Conservation (phyloP, 225 moss, liverwort and hornwort genomes). For the Asterella californica region DNA sequence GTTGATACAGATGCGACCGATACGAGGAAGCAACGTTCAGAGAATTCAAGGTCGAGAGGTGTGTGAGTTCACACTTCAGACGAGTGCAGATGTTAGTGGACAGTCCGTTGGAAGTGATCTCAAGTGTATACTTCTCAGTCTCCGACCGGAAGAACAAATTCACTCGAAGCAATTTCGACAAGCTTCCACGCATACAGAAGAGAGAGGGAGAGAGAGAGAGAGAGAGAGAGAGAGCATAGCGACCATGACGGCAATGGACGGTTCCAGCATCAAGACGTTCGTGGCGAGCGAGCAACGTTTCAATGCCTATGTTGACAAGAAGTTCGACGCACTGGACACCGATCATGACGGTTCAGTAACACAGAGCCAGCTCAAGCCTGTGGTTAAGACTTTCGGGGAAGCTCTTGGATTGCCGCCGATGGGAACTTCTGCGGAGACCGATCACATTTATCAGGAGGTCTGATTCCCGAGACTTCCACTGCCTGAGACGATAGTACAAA, state of each 20-base stretch:
- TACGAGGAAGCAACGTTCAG: not conserved
- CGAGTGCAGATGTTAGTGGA: too few relatives aligned
- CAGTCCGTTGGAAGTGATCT: too few relatives aligned
- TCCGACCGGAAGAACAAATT: too few relatives aligned
- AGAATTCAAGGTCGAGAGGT: not conserved
- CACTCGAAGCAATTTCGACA: too few relatives aligned
- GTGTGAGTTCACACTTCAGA: too few relatives aligned
- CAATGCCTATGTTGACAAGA: constrained; percentile 56
- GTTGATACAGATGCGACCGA: not conserved
- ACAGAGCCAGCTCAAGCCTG: constrained; percentile 53
- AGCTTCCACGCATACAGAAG: too few relatives aligned
- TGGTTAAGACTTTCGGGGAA: constrained; percentile 55
- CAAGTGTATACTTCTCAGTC: too few relatives aligned
- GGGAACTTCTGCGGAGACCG: constrained; percentile 62
- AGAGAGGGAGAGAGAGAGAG: not conserved
- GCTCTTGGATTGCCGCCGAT: constrained; percentile 69
- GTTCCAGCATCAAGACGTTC: constrained; percentile 37
- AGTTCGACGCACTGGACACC: constrained; percentile 53
- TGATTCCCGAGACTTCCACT: too few relatives aligned
- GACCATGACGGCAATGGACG: constrained; percentile 15
- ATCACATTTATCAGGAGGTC: constrained; percentile 84
- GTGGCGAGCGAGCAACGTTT: constrained; percentile 59
- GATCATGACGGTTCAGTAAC: constrained; percentile 53
- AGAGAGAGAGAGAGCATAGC: constrained; percentile 1
- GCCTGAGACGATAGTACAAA: too few relatives aligned